Evolutionary conservation across 352 stramenopile genomes (phyloP).

Genomic region (Blastocystis hominis): DNA sequence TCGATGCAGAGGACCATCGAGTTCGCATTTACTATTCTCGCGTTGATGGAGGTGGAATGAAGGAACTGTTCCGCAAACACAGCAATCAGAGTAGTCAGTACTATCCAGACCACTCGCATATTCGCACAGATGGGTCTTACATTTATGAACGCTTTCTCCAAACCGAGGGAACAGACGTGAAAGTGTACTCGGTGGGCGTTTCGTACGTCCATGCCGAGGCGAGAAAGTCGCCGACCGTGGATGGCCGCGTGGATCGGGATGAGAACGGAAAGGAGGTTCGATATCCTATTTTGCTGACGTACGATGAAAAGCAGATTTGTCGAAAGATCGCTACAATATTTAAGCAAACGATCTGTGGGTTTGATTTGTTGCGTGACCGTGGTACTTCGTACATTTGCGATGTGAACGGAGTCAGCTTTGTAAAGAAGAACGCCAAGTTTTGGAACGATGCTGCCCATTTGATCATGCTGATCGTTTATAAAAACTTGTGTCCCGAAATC

Average conservation of each 20-base stretch:
- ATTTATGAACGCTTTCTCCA: slow-evolving; percentile 97
- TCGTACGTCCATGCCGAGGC: slow-evolving; percentile 97
- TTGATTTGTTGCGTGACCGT: slow-evolving; percentile 85
- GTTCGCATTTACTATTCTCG: slow-evolving; percentile 99
- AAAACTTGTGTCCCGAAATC: slow-evolving; percentile 47
- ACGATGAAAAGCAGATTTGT: slow-evolving; percentile 94
- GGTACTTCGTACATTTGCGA: slow-evolving; percentile 92
- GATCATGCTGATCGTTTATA: slow-evolving; percentile 64
- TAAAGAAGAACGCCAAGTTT: slow-evolving; percentile 95
- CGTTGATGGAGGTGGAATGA: slow-evolving; percentile 88
- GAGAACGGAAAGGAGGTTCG: slow-evolving; percentile 91
- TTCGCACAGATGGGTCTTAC: slow-evolving; percentile 84
- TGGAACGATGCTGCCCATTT: slow-evolving; percentile 87
- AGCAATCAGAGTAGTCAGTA: slow-evolving; percentile 66
- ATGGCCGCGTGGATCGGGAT: slow-evolving; percentile 91
- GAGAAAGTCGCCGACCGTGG: slow-evolving; percentile 90
- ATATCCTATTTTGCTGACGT: slow-evolving; percentile 95
- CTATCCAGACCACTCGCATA: slow-evolving; percentile 87
- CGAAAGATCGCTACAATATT: slow-evolving; percentile 84
- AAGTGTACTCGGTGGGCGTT: slow-evolving; percentile 84
- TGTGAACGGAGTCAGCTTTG: slow-evolving; percentile 96
- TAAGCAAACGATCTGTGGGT: slow-evolving; percentile 95
- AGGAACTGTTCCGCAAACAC: slow-evolving; percentile 96
- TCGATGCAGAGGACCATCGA: slow-evolving; percentile 97
- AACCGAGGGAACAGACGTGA: slow-evolving; percentile 97